Evolutionary conservation across 352 stramenopile species (phyloP).

Genomic region (Globisporangium takayamanum): DNA sequence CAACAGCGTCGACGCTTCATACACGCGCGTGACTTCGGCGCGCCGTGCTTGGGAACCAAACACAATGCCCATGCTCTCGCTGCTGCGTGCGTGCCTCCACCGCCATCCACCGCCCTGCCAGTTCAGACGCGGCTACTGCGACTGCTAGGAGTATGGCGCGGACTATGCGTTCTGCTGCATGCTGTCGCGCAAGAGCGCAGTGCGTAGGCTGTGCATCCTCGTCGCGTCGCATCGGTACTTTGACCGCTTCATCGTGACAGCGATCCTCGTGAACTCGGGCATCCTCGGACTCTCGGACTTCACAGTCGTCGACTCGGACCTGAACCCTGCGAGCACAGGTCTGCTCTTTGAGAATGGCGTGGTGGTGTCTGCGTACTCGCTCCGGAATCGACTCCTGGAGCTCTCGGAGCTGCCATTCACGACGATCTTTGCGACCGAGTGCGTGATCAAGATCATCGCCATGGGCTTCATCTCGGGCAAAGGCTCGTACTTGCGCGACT

Average conservation of each 20-base stretch:
- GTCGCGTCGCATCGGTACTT: conserved; percentile 61
- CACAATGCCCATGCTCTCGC: conserved; percentile 40
- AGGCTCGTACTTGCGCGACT: conserved; percentile 75
- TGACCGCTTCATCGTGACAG: conserved; percentile 79
- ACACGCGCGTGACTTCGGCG: conserved; percentile 38
- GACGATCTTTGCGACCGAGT: conserved; percentile 83
- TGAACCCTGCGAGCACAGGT: conserved; percentile 57
- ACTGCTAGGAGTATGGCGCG: conserved; percentile 31
- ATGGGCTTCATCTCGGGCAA: conserved; percentile 62
- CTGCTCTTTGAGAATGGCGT: conserved; percentile 26
- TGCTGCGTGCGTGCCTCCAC: conserved; percentile 6
- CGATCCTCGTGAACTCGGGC: conserved; percentile 84
- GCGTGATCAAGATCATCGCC: conserved; percentile 87
- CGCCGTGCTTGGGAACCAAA: conserved; percentile 33
- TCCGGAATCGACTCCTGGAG: conserved; percentile 55
- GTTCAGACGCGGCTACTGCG: background rate
- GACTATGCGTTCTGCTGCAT: conserved; percentile 36
- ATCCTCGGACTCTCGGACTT: conserved; percentile 85
- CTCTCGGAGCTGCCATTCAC: conserved; percentile 84
- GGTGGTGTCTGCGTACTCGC: conserved; percentile 35
- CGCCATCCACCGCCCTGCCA: conserved; percentile 12
- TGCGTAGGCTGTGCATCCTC: conserved; percentile 44
- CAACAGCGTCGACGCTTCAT: conserved; percentile 53
- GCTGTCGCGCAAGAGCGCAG: conserved; percentile 36
- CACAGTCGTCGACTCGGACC: conserved; percentile 46